phyloP scores from a whole-genome alignment of 305 asterid species.

The Striga hermonthica region DNA sequence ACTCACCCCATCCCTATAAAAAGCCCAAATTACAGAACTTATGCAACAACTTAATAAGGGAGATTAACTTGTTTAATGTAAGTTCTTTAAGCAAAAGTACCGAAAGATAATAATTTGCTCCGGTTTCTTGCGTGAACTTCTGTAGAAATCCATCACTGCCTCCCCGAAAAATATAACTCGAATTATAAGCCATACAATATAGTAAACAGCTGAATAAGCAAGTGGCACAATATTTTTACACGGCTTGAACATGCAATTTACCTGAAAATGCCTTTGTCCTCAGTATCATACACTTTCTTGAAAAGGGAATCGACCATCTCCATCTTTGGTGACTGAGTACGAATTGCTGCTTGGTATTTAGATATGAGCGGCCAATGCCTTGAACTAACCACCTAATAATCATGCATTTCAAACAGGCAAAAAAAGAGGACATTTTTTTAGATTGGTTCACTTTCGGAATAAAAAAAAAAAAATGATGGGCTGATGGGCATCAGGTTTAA shows the following conservation, averaged over 20 bases:
- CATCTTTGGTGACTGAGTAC: slow-evolving; percentile 58
- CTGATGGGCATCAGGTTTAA: not conserved
- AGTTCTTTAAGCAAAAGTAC: slow-evolving; percentile 30
- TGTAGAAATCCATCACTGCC: slow-evolving; percentile 50
- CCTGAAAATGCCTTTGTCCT: slow-evolving; percentile 67
- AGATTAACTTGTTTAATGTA: not conserved
- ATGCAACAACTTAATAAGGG: not conserved
- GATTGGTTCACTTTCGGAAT: not conserved
- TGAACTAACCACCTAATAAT: slow-evolving; percentile 64
- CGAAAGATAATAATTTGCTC: slow-evolving; percentile 68
- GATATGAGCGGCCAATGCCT: slow-evolving; percentile 71
- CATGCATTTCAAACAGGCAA: slow-evolving; percentile 10
- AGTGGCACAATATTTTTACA: too few species aligned
- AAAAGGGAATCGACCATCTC: slow-evolving; percentile 63
- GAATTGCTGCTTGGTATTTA: slow-evolving; percentile 61
- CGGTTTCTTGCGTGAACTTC: slow-evolving; percentile 47
- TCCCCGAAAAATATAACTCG: slow-evolving; percentile 42
- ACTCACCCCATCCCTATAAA: slow-evolving; percentile 64
- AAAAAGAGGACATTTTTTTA: not conserved
- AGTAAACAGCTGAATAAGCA: not conserved
- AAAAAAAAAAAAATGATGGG: not conserved
- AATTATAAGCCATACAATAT: not conserved
- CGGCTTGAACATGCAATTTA: not conserved
- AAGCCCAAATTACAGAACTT: slow-evolving; percentile 5
- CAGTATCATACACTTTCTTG: slow-evolving; percentile 37